Evolutionary conservation across 1,284 basidiomycete genomes (phyloP).

Genomic region (Austroboletus rostrupii): DNA sequence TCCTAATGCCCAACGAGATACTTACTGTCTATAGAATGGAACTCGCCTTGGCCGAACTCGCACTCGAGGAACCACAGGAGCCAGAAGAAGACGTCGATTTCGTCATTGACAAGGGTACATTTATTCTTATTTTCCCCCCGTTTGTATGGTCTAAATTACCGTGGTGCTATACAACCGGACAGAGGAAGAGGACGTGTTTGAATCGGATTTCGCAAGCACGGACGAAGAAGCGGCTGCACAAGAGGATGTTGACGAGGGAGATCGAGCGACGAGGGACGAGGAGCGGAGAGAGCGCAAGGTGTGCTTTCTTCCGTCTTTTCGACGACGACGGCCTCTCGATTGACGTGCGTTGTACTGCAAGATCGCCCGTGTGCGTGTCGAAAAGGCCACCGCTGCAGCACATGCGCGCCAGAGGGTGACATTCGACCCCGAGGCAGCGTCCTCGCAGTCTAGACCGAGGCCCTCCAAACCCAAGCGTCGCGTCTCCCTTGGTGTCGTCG

Average conservation of each 20-base stretch:
- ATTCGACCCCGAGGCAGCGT: slow-evolving; percentile 50
- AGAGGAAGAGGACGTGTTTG: slow-evolving; percentile 79
- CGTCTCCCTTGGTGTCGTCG: slow-evolving; percentile 49
- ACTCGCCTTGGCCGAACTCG: slow-evolving; percentile 68
- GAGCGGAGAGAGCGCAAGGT: slow-evolving; percentile 59
- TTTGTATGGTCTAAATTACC: background rate
- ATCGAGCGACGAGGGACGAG: slow-evolving; percentile 55
- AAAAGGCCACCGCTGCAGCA: slow-evolving; percentile 60
- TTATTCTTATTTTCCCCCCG: background rate
- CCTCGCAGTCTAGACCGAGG: slow-evolving; percentile 26
- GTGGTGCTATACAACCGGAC: background rate
- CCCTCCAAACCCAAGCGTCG: slow-evolving; percentile 43
- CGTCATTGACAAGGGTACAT: slow-evolving; percentile 52
- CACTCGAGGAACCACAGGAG: slow-evolving; percentile 55
- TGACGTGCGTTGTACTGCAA: slow-evolving; percentile 21
- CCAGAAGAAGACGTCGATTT: slow-evolving; percentile 72
- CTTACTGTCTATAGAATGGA: slow-evolving; percentile 52
- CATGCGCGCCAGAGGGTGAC: slow-evolving; percentile 60
- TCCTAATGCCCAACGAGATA: background rate
- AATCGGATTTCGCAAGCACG: slow-evolving; percentile 78
- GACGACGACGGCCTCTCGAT: background rate
- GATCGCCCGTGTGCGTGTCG: slow-evolving; percentile 52
- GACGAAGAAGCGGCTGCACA: slow-evolving; percentile 60
- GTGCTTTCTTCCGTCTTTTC: slow-evolving; percentile 5
- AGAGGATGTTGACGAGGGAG: slow-evolving; percentile 51